Base-by-base conservation (phyloP, 768 basidiomycete genomes). In the Pleurotus eryngii region DNA sequence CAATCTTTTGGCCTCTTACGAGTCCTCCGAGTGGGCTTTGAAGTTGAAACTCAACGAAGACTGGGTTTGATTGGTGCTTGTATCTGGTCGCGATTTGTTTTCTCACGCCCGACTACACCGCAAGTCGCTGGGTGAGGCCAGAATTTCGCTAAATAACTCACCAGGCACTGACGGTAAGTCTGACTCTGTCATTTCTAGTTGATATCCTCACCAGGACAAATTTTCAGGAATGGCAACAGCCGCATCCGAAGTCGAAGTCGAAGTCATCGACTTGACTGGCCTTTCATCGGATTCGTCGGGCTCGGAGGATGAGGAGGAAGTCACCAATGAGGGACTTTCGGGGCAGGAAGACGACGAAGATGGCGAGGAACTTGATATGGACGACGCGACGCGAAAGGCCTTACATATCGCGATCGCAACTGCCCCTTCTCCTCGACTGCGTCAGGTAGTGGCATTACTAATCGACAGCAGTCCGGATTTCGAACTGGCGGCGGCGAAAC, bases 371-470 rank as follows among this genome's bases (percentile, higher is more conserved):
- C 20, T 18, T 26, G 51, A 24, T 1, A 54, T 54, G 17, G 51
- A 54, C 22, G 51, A 54, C n/a, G 20, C 15, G 9, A 54, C 51
- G 39, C 51, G 51, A 39, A 24, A 15, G 9, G 75, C 76, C 57
- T 67, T 83, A 47, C 73, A 71, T 42, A 68, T 65, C 12, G 78
- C 78, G 3, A 76, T 83, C 60, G 67, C 69, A 49, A 68, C 72
- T 14, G 67, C 78, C 46, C 72, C 78, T 22, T 77, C 79, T 63
- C 65, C 68, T 49, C 76, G 74, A 56, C 69, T 83, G 39, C 76
- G 80, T 43, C 68, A 73, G 39, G 62, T 81, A 18, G 51, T 82
- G 51, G 68, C 61, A 14, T 57, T 64, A 26, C 66, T 82, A 17
- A 71, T 76, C 20, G 71, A 76, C 45, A 67, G 70, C 14, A 70